Evolutionary conservation across 257 asterid species (phyloP).

Genomic region (Euphrasia confusa): DNA sequence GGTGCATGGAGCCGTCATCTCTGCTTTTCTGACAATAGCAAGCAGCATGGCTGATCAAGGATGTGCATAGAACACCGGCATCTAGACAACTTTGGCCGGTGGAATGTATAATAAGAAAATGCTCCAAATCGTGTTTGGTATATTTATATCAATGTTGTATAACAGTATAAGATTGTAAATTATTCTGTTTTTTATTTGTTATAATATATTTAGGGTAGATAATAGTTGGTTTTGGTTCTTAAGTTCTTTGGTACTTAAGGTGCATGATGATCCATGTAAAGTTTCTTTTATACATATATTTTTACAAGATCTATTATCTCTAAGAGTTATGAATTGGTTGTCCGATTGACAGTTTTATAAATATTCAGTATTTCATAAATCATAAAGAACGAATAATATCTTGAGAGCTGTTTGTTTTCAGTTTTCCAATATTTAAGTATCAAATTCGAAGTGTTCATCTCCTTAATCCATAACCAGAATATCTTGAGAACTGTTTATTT

Average conservation of each 20-base stretch:
- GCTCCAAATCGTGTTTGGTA: neutral
- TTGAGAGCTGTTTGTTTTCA: no score
- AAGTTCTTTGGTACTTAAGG: neutral
- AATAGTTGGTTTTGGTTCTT: constrained; percentile 9
- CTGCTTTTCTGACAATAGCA: constrained; percentile 86
- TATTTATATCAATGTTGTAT: constrained; percentile 5
- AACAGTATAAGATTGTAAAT: constrained; percentile 20
- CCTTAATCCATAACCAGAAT: no score
- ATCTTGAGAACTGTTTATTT: no score
- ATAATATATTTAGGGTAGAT: constrained; percentile 12
- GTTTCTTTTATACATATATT: no score
- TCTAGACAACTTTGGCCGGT: neutral
- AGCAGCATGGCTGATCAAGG: constrained; percentile 95
- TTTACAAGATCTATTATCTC: no score
- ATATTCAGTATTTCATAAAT: no score
- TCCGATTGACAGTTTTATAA: no score
- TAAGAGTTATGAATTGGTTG: no score
- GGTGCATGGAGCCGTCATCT: constrained; percentile 87
- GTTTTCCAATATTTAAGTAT: no score
- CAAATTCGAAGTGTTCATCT: no score
- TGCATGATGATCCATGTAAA: no score
- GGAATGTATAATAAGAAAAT: neutral
- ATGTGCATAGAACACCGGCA: constrained; percentile 42
- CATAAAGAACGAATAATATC: no score
- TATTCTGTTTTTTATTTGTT: neutral